phyloP scores from a whole-genome alignment of 2,329 filamentous ascomycete species.

The Akanthomyces dipterigenus region DNA sequence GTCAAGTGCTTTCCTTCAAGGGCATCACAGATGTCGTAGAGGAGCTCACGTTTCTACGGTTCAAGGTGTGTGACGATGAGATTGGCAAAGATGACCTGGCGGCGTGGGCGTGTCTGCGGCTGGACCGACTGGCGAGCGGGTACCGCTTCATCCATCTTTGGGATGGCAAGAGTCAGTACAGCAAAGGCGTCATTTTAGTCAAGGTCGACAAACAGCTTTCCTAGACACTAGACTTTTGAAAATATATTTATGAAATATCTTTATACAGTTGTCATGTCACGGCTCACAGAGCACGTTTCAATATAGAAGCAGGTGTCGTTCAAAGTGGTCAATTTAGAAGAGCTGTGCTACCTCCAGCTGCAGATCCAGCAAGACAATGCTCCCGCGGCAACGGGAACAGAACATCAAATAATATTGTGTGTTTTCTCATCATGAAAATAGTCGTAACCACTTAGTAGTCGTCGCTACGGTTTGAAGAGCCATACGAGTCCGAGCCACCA shows the following conservation, averaged over 20 bases:
- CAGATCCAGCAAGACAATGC: background rate
- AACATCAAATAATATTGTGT: background rate
- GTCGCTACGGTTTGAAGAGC: conserved; percentile 17
- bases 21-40: conserved; percentile 52
- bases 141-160: conserved; percentile 72
- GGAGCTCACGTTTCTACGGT: conserved; percentile 66
- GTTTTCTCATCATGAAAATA: background rate
- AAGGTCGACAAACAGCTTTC: conserved; percentile 57
- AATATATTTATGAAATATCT: background rate
- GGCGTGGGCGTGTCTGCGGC: conserved; percentile 81
- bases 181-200: conserved; percentile 65
- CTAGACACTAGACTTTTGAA: background rate
- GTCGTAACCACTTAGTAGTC: conserved; percentile 12
- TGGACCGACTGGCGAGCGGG: conserved; percentile 72
- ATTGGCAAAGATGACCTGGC: conserved; percentile 71
- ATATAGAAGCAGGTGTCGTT: background rate
- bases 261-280: background rate
- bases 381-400: background rate
- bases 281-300: background rate
- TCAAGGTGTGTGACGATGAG: conserved; percentile 85
- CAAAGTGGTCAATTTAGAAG: background rate
- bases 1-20: conserved; percentile 52
- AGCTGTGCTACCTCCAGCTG: background rate
- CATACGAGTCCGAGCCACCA: conserved; percentile 12
- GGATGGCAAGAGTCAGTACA: conserved; percentile 59